Evolutionary conservation across 768 basidiomycete species (phyloP).

Genomic region (Ramaria sp.): DNA sequence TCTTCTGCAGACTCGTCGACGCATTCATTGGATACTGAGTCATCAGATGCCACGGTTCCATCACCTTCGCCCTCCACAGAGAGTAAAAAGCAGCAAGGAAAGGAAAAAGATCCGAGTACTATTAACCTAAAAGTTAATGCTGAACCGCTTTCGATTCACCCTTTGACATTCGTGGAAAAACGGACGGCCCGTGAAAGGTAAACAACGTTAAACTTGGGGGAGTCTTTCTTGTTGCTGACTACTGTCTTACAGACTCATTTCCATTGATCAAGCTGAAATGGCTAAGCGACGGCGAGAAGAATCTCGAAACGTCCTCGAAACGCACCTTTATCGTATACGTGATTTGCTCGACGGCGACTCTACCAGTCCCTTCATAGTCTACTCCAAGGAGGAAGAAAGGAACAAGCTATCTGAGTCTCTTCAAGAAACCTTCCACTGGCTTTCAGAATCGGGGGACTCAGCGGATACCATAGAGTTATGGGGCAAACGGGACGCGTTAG

Average conservation of each 20-base stretch:
- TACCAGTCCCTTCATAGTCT: conserved; percentile 74
- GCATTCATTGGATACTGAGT: not conserved
- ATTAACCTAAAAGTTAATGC: conserved; percentile 56
- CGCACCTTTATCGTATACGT: conserved; percentile 84
- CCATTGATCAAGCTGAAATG: conserved; percentile 67
- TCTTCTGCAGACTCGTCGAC: conserved; percentile 20
- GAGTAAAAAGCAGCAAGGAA: conserved; percentile 28
- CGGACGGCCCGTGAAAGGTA: conserved; percentile 62
- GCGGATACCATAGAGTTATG: conserved; percentile 70
- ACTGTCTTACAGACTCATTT: conserved; percentile 47
- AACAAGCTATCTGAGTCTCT: conserved; percentile 53
- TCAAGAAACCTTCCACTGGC: conserved; percentile 71
- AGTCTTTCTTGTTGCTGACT: not conserved
- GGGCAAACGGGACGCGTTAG: conserved; percentile 67
- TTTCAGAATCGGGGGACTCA: conserved; percentile 72
- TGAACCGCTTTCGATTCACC: conserved; percentile 55
- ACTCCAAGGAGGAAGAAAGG: conserved; percentile 67
- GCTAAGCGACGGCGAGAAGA: conserved; percentile 77
- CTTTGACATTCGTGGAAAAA: conserved; percentile 74
- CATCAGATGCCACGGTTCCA: conserved; percentile 16
- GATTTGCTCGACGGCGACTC: conserved; percentile 64
- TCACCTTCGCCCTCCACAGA: conserved; percentile 16
- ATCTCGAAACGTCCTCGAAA: conserved; percentile 82
- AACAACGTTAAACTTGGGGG: not conserved
- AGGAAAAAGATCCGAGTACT: conserved; percentile 34